A percentile compares a stretch with the other conserved stretches of the same genome.
Conservation (phyloP, 371 early-diverging fungal genomes). For the Coemansia sp. region DNA sequence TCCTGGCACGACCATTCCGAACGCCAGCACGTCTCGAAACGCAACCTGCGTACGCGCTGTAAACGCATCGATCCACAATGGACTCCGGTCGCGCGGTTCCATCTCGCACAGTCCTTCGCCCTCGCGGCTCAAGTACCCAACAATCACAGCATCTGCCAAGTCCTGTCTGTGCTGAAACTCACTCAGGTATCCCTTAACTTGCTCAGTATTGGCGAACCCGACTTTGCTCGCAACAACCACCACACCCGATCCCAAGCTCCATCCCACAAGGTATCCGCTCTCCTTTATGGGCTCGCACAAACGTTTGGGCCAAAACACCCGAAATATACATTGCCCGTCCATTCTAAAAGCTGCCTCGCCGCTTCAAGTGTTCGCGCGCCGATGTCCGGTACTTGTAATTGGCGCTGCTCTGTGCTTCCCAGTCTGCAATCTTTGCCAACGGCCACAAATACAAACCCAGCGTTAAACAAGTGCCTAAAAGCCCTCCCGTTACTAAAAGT, state of each 20-base stretch:
- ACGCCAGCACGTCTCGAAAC: conserved; percentile 26
- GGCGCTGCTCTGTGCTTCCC: conserved; percentile 45
- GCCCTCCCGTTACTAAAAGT: conserved; percentile 25
- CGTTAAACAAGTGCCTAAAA: conserved; percentile 15
- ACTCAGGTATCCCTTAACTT: conserved; percentile 21
- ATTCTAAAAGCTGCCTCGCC: conserved; percentile 49
- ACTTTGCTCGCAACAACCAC: conserved; percentile 44
- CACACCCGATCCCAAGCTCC: conserved; percentile 31
- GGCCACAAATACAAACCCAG: conserved; percentile 49
- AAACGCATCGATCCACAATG: conserved; percentile 41
- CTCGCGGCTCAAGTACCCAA: conserved; percentile 48
- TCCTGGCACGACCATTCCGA: conserved; percentile 16
- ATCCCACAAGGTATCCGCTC: conserved; percentile 50
- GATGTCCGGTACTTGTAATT: conserved; percentile 47
- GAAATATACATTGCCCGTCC: conserved; percentile 8
- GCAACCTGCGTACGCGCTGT: conserved; percentile 48
- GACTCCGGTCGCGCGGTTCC: conserved; percentile 34
- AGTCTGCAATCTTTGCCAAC: conserved; percentile 46
- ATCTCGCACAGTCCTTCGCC: conserved; percentile 48
- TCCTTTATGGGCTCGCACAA: conserved; percentile 29
- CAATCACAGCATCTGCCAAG: conserved; percentile 17
- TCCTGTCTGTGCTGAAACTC: conserved; percentile 15
- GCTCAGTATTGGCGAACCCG: conserved; percentile 35
- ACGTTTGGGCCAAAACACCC: conserved; percentile 48
- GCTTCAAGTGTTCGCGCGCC: conserved; percentile 50